Evolutionary conservation across 2,329 filamentous ascomycete genomes (phyloP).

Genomic region (Fusarium lateritium): DNA sequence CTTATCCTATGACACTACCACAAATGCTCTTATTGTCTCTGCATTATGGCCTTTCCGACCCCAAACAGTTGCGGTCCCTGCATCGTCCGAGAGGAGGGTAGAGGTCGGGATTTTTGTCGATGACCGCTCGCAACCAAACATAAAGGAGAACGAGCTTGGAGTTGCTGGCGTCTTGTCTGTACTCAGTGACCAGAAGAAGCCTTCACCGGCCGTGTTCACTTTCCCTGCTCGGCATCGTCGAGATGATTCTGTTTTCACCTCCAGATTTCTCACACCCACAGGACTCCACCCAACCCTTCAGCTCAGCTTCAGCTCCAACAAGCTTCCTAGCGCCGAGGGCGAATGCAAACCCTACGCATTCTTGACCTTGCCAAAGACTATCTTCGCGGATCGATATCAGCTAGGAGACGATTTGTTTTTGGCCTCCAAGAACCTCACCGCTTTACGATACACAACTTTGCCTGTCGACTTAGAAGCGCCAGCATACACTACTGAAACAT

Average conservation of each 20-base stretch:
- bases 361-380: constrained; percentile 82
- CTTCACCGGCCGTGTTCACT: constrained; percentile 84
- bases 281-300: constrained; percentile 88
- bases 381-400: constrained; percentile 93
- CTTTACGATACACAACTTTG: constrained; percentile 77
- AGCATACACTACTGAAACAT: constrained; percentile 80
- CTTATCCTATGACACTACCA: constrained; percentile 80
- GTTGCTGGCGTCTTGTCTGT: constrained; percentile 85
- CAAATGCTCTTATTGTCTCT: constrained; percentile 75
- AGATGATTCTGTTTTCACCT: constrained; percentile 69
- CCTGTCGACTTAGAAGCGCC: constrained; percentile 93
- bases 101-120: constrained; percentile 86
- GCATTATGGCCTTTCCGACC: constrained; percentile 71
- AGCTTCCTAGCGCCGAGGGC: constrained; percentile 66
- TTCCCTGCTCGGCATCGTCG: constrained; percentile 85
- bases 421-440: constrained; percentile 81
- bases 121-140: constrained; percentile 67
- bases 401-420: constrained; percentile 83
- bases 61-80: constrained; percentile 59
- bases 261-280: constrained; percentile 77
- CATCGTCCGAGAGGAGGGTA: constrained; percentile 67
- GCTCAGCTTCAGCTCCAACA: constrained; percentile 71
- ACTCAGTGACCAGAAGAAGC: constrained; percentile 79
- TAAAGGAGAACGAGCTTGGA: constrained; percentile 80
- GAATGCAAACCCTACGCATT: constrained; percentile 83